Percentiles rank a stretch among this genome's conserved stretches.
phyloP scores from a whole-genome alignment of 2,329 filamentous ascomycete genomes.

The Arthrobotrys pseudoclavata region DNA sequence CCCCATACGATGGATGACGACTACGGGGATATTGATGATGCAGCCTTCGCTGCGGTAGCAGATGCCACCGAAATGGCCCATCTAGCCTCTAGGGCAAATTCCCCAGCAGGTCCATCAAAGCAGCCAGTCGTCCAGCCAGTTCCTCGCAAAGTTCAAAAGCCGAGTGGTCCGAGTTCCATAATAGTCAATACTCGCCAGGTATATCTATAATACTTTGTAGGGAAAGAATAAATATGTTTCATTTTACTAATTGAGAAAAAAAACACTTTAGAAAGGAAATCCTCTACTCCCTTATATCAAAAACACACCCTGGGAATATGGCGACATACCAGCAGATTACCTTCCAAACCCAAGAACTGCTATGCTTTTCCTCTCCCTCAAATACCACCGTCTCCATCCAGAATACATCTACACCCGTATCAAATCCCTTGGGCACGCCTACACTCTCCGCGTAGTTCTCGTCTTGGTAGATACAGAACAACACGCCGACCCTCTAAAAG shows the following conservation, averaged over 20 bases:
- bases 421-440: conserved; percentile 84
- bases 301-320: conserved; percentile 93
- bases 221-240: conserved; percentile 66
- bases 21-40: conserved; percentile 72
- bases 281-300: conserved; percentile 87
- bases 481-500: conserved; percentile 88
- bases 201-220: conserved; percentile 65
- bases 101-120: conserved; percentile 63
- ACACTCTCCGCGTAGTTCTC: conserved; percentile 87
- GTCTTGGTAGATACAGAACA: conserved; percentile 88
- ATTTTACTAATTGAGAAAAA: neutral
- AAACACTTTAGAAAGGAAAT: conserved; percentile 82
- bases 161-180: conserved; percentile 57
- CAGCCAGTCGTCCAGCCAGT: conserved; percentile 56
- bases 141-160: conserved; percentile 60
- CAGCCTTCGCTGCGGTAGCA: conserved; percentile 72
- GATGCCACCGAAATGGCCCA: conserved; percentile 67
- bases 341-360: conserved; percentile 88
- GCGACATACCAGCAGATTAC: conserved; percentile 95
- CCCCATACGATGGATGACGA: conserved; percentile 68
- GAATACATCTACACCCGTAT: conserved; percentile 98
- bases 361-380: conserved; percentile 91
- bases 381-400: conserved; percentile 96
- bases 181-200: conserved; percentile 63
- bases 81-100: conserved; percentile 58